Evolutionary conservation across 148 eudicot species (phyloP), one percentile per base, ranked within the genome.

Genomic region (Persicaria tinctoria): DNA sequence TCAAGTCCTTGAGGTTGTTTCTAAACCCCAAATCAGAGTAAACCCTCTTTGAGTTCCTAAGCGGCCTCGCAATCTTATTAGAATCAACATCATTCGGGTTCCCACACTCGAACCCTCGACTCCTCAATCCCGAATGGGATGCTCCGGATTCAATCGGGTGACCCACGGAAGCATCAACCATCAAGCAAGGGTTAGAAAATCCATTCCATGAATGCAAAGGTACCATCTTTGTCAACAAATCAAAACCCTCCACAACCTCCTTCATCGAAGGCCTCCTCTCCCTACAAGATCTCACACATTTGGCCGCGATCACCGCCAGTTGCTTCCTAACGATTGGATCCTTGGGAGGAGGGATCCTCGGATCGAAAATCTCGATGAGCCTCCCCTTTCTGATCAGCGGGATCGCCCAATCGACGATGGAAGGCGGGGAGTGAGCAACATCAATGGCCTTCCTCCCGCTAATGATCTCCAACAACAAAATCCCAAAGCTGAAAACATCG

Each of bases 371-470:
- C 23, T 74, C 76, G 74, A 83, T 60, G 60, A 84, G 79, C 55
- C 83, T 90, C 76, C 93, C 97, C 53, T 84, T 89, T 44, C 90
- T 86, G n/a, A 94, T 85, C 77, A 94, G 77, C 3, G 98, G 98
- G 46, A 94, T 89, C 57, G 98, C 97, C 98, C 98, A 94, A 82
- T 94, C 97, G 13, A 94, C 86, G 55, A 94, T 88, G 0, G 97
- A 94, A 73, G 98, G 98, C 0, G 98, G 98, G 5, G 97, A 94
- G 79, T 91, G 75, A 4, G 80, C 87, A 6, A 94, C 82, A 79
- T 94, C 98, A 64, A 94, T 91, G 4, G 98, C 98, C 73, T 94
- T 94, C 51, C 98, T 85, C 3, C 97, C 97, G 76, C 97, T 92
- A 47, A 94, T 84, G 1, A 94, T 94, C 89, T 94, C 98, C 70